Evolutionary conservation across 2,329 filamentous ascomycete genomes (phyloP), one percentile per base, ranked within the genome.

Genomic region (Plectosphaerella cucumerina): DNA sequence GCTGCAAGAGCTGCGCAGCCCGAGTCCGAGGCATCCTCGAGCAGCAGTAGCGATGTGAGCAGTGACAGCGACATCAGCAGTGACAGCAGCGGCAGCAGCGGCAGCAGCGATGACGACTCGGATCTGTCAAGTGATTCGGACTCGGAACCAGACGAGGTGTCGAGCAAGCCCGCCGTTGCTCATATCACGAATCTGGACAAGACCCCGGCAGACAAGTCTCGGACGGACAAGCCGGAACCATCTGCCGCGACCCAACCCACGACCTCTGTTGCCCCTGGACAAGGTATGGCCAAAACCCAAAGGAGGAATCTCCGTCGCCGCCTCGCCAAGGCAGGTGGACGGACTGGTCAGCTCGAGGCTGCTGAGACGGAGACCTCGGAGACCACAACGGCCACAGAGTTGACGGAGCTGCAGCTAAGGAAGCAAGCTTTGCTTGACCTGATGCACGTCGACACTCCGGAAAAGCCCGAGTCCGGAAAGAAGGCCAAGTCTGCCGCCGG

Each of bases 221-320:
- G n/a, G 12, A 31, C 45, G 20, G 42, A 47, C 15, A 53, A 41
- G n/a, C 39, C 34, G 22, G 34, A n/a, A n/a, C n/a, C n/a, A n/a
- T n/a, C 26, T 48, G 15, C 34, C 46, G 34, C 20, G 17, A 20
- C 6, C n/a, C 10, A 8, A 4, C 5, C 17, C 9, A 8, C 23
- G 17, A 14, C 21, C 17, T 20, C 45, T 17, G 35, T 66, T 2
- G 54, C 62, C 4, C 69, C 71, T 6, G 65, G 65, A 2, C 53
- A 61, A 15, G 74, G 74, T 2, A 61, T 75, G 47, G 62, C 65
- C 0, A 67, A 59, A 33, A 82, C 80, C 0, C 74, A 75, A 56
- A 77, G 71, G 53, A 72, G 80, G 6, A 83, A 83, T 54, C 72
- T 71, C 9, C 70, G 80, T 23, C 70, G 78, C 42, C 72, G 73